These are phyloP conservation scores for Blastosporella zonata DNA, from an alignment of 1,284 basidiomycete species.

Conservation along the genomic window DNA sequence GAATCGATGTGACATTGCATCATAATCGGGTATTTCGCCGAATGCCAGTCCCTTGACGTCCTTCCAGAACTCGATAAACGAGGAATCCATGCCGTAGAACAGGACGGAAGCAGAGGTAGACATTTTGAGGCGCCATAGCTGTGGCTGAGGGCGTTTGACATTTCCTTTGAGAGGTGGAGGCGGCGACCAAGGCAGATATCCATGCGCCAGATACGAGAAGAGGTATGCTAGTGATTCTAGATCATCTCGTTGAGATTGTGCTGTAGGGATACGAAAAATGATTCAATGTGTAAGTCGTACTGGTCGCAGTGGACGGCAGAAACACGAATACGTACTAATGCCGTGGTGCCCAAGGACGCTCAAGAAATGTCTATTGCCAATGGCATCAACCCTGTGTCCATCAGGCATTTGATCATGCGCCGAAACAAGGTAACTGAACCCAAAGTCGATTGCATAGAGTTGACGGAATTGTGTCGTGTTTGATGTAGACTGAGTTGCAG, in stretches of 20 bases:
- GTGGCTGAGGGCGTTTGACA: conserved; percentile 9
- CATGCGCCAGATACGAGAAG: conserved; percentile 27
- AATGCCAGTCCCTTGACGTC: conserved; percentile 29
- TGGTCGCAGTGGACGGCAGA: background rate
- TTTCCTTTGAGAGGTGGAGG: background rate
- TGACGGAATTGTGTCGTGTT: conserved; percentile 1
- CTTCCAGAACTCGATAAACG: conserved; percentile 27
- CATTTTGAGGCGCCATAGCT: conserved; percentile 26
- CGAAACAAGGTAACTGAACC: conserved; percentile 20
- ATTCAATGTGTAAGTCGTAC: background rate
- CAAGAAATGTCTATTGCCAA: conserved; percentile 28
- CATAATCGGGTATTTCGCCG: conserved; percentile 27
- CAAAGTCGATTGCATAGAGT: conserved; percentile 29
- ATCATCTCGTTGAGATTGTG: conserved; percentile 30
- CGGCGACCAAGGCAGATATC: conserved; percentile 25
- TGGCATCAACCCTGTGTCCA: conserved; percentile 15
- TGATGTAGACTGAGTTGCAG: background rate
- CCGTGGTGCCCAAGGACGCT: conserved; percentile 29
- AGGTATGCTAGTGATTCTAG: conserved; percentile 33
- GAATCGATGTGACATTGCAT: conserved; percentile 22
- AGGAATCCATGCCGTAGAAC: conserved; percentile 25
- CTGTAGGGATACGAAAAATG: conserved; percentile 13
- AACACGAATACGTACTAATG: conserved; percentile 22
- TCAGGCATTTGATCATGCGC: conserved; percentile 17
- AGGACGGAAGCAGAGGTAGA: conserved; percentile 24